Percentiles rank a stretch among this genome's conserved stretches.
These are phyloP conservation scores for Borovskyia barvae DNA, from an alignment of 208 protist species.

Conservation along the genomic window DNA sequence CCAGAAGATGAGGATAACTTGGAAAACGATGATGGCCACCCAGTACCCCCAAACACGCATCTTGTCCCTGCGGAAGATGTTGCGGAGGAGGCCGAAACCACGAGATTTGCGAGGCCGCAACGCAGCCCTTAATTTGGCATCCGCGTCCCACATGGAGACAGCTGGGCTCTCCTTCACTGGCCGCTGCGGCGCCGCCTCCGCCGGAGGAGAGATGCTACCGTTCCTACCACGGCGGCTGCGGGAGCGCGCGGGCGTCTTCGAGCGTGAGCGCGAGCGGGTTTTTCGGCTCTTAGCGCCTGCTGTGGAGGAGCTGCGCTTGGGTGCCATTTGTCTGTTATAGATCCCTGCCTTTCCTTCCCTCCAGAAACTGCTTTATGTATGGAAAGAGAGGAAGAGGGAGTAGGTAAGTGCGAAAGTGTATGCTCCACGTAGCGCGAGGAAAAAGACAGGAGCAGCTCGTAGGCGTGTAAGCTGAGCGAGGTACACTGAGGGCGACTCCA, in stretches of 20 bases:
- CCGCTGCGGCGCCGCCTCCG: background rate
- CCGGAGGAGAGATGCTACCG: conserved; percentile 5
- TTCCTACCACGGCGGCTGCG: conserved; percentile 11
- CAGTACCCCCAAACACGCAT: conserved; percentile 44
- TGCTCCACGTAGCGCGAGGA: too few species aligned
- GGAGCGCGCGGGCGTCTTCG: conserved; percentile 13
- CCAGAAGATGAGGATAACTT: conserved; percentile 69
- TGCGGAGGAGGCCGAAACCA: conserved; percentile 9
- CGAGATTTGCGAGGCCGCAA: conserved; percentile 39
- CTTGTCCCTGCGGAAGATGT: background rate
- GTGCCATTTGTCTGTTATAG: conserved; percentile 24
- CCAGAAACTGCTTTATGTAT: background rate
- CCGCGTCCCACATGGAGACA: conserved; percentile 18
- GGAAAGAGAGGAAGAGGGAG: background rate
- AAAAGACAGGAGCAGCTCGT: too few species aligned
- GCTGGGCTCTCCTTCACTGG: conserved; percentile 4
- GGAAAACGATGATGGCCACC: conserved; percentile 47
- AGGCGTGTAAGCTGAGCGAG: too few species aligned
- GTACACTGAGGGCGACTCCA: too few species aligned
- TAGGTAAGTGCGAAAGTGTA: background rate
- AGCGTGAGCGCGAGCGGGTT: conserved; percentile 6
- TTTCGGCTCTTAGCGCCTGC: conserved; percentile 20
- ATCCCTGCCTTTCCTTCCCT: too few species aligned
- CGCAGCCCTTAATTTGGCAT: conserved; percentile 48
- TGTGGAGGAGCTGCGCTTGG: conserved; percentile 16